Percentiles rank a stretch among this genome's conserved stretches.
Conservation (phyloP, 257 asterid species). For the Petrea volubilis region DNA sequence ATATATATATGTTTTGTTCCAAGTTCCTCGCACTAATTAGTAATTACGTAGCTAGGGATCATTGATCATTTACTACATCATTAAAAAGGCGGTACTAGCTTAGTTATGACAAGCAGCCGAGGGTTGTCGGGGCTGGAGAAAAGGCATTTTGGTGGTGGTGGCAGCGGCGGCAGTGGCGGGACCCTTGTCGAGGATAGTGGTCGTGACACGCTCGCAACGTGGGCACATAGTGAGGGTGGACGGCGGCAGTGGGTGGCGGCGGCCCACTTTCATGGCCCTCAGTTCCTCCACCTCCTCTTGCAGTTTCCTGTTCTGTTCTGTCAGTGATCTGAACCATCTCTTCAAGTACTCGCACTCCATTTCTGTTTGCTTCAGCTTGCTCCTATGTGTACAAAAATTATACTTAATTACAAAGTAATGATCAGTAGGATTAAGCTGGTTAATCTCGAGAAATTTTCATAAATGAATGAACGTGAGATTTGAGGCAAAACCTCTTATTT, state of each 20-base stretch:
- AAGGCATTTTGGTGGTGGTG: constrained; percentile 21
- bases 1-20: background rate
- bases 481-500: too few species aligned
- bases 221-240: constrained; percentile 80
- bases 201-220: constrained; percentile 62
- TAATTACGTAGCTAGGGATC: background rate
- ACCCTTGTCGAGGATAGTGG: constrained; percentile 12
- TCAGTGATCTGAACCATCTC: constrained; percentile 69
- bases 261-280: constrained; percentile 48
- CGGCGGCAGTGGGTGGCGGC: constrained; percentile 39
- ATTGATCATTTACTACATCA: background rate
- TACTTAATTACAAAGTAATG: too few species aligned
- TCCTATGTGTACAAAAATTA: constrained; percentile 31
- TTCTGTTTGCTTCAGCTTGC: constrained; percentile 90
- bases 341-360: constrained; percentile 71
- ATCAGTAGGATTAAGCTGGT: too few species aligned
- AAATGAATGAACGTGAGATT: too few species aligned
- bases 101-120: constrained; percentile 40
- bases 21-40: background rate
- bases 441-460: too few species aligned
- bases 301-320: constrained; percentile 63
- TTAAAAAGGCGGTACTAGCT: constrained; percentile 10
- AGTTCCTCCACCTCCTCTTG: constrained; percentile 66
- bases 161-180: background rate
- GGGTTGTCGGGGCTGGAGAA: constrained; percentile 31